A percentile compares a stretch with the other conserved stretches of the same genome.
These are phyloP conservation scores for Coriolopsis trogii DNA, from an alignment of 1,284 basidiomycete genomes.

Conservation along the genomic window DNA sequence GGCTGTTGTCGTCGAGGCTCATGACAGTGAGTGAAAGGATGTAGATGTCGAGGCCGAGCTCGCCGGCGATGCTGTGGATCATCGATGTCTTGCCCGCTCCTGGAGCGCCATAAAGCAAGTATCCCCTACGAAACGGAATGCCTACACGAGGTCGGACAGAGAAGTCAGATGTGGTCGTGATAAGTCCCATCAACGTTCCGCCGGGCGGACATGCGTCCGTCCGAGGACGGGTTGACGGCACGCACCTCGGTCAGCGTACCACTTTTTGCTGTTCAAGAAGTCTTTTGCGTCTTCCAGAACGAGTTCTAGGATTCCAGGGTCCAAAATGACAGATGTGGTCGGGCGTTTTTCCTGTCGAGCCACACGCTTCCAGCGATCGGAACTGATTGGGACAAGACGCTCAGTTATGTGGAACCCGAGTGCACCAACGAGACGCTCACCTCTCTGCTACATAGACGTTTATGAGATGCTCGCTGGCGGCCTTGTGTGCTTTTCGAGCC, in stretches of 20 bases:
- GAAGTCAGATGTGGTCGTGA: background rate
- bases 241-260: slow-evolving; percentile 24
- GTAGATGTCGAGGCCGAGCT: slow-evolving; percentile 74
- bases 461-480: slow-evolving; percentile 19
- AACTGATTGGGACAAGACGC: background rate
- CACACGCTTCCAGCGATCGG: slow-evolving; percentile 19
- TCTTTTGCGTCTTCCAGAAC: slow-evolving; percentile 25
- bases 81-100: slow-evolving; percentile 79
- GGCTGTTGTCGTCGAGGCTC: slow-evolving; percentile 66
- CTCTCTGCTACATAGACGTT: slow-evolving; percentile 17
- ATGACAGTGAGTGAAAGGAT: slow-evolving; percentile 69
- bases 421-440: slow-evolving; percentile 6
- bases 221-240: background rate
- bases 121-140: slow-evolving; percentile 75
- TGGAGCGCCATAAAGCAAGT: slow-evolving; percentile 72
- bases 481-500: slow-evolving; percentile 31
- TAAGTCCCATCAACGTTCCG: too few species aligned
- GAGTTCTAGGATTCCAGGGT: slow-evolving; percentile 24
- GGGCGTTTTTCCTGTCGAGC: slow-evolving; percentile 22
- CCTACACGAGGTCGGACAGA: slow-evolving; percentile 10
- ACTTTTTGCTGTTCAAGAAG: slow-evolving; percentile 24
- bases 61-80: slow-evolving; percentile 76
- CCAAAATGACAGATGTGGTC: slow-evolving; percentile 22
- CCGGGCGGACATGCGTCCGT: too few species aligned
- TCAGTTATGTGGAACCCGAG: slow-evolving; percentile 7